A percentile compares a stretch with the other conserved stretches of the same genome.
These are phyloP conservation scores for Emergomyces africanus DNA, from an alignment of 2,329 filamentous ascomycete species.

Conservation along the genomic window DNA sequence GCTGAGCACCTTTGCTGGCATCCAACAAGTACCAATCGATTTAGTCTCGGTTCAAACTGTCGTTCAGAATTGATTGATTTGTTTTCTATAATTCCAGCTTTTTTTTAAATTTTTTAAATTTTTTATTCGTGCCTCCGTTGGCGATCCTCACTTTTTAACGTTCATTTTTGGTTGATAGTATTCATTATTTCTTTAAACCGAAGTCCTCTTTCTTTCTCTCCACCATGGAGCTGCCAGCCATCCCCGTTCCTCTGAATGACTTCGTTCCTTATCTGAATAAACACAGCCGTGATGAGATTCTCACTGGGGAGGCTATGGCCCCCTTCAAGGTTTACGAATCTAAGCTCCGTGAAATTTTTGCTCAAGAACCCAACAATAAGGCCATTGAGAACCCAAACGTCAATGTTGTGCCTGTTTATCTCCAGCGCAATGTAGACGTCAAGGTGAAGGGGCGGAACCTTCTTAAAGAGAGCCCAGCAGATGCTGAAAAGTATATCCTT, in stretches of 20 bases:
- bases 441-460: conserved; percentile 15
- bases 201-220: not conserved
- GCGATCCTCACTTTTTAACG: not conserved
- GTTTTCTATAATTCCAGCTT: too few relatives aligned
- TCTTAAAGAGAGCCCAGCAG: conserved; percentile 10
- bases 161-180: not conserved
- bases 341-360: conserved; percentile 20
- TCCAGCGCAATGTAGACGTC: conserved; percentile 7
- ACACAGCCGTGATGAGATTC: conserved; percentile 10
- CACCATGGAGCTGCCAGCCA: conserved; percentile 9
- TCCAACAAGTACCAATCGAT: not conserved
- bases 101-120: too few relatives aligned
- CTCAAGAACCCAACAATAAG: conserved; percentile 16
- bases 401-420: conserved; percentile 18
- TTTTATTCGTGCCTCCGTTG: too few relatives aligned
- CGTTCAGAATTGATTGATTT: not conserved
- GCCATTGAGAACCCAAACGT: conserved; percentile 14
- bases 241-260: conserved; percentile 8
- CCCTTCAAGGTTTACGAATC: conserved; percentile 19
- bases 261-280: conserved; percentile 11
- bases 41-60: not conserved
- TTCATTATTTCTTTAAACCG: not conserved
- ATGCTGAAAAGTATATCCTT: conserved; percentile 18
- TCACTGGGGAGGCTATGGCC: conserved; percentile 9
- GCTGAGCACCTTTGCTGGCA: not conserved